These are phyloP conservation scores for Zelopaecilomyces penicillatus DNA, from an alignment of 2,329 filamentous ascomycete genomes.

Conservation along the genomic window DNA sequence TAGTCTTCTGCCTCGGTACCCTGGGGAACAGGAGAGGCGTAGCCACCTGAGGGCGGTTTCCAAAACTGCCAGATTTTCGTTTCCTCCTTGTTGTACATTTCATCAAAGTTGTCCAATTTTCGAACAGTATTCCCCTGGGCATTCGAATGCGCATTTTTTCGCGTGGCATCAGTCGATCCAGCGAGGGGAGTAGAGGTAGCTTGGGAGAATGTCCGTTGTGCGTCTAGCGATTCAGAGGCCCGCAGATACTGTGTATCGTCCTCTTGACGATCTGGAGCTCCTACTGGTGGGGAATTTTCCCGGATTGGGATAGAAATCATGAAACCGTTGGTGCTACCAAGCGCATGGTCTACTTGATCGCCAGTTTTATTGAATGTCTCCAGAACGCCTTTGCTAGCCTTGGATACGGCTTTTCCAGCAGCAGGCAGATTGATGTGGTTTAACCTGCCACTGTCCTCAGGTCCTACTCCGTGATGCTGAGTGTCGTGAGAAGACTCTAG, in stretches of 20 bases:
- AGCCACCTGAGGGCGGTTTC: constrained; percentile 54
- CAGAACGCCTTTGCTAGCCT: constrained; percentile 42
- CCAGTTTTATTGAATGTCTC: constrained; percentile 36
- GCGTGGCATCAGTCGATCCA: constrained; percentile 24
- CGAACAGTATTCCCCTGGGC: constrained; percentile 42
- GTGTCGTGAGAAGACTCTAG: constrained; percentile 9
- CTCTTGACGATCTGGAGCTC: not conserved
- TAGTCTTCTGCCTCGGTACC: constrained; percentile 36
- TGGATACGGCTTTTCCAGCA: constrained; percentile 23
- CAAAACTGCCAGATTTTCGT: constrained; percentile 55
- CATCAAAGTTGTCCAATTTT: constrained; percentile 38
- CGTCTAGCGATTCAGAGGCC: constrained; percentile 22
- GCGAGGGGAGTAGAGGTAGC: constrained; percentile 31
- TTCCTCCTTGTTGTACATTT: constrained; percentile 38
- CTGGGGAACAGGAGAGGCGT: constrained; percentile 53
- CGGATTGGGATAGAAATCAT: constrained; percentile 20
- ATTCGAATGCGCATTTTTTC: not conserved
- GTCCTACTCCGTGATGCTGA: constrained; percentile 5
- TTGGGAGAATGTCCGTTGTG: constrained; percentile 26
- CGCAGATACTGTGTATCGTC: constrained; percentile 16
- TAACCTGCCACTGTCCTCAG: not conserved
- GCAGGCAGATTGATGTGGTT: constrained; percentile 17
- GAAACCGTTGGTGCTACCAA: constrained; percentile 51
- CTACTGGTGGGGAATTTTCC: not conserved
- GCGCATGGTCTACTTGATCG: constrained; percentile 40